These are phyloP conservation scores for Didymella exigua DNA, from an alignment of 2,329 filamentous ascomycete species.

Conservation along the genomic window DNA sequence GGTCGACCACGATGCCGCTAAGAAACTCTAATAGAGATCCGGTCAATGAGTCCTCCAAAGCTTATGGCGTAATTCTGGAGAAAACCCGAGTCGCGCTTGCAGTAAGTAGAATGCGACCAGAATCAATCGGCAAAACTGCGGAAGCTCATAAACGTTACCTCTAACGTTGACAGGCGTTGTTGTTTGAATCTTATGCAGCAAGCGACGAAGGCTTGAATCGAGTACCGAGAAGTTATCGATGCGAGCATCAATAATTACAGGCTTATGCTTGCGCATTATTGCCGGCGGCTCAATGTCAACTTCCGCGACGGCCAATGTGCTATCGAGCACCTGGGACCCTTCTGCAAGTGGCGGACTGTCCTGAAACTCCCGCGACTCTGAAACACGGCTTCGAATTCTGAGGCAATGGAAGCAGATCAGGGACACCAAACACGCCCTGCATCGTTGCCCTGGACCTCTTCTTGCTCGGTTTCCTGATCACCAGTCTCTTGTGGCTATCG, in stretches of 20 bases:
- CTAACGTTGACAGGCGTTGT: conserved; percentile 3
- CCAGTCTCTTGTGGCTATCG: neutral
- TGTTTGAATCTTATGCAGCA: conserved; percentile 4
- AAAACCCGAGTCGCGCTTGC: conserved; percentile 6
- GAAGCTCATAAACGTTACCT: conserved; percentile 1
- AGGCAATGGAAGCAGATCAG: conserved; percentile 43
- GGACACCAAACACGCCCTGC: conserved; percentile 34
- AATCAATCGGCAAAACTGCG: conserved; percentile 12
- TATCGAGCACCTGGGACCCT: conserved; percentile 19
- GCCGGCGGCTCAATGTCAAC: conserved; percentile 25
- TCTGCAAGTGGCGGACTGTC: conserved; percentile 36
- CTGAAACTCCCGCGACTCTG: conserved; percentile 45
- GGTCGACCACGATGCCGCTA: conserved; percentile 21
- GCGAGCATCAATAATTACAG: neutral
- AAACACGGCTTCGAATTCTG: conserved; percentile 41
- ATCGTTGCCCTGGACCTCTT: conserved; percentile 15
- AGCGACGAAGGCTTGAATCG: conserved; percentile 11
- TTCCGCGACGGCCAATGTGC: conserved; percentile 18
- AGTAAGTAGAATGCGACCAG: conserved; percentile 20
- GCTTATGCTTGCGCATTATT: conserved; percentile 16
- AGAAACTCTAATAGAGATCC: conserved; percentile 21
- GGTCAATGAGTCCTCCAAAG: conserved; percentile 6
- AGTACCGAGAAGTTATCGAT: neutral
- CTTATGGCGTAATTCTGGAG: conserved; percentile 3
- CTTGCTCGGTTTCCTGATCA: conserved; percentile 5